Evolutionary conservation across 352 stramenopile species (phyloP).

Genomic region (Pythium insidiosum): DNA sequence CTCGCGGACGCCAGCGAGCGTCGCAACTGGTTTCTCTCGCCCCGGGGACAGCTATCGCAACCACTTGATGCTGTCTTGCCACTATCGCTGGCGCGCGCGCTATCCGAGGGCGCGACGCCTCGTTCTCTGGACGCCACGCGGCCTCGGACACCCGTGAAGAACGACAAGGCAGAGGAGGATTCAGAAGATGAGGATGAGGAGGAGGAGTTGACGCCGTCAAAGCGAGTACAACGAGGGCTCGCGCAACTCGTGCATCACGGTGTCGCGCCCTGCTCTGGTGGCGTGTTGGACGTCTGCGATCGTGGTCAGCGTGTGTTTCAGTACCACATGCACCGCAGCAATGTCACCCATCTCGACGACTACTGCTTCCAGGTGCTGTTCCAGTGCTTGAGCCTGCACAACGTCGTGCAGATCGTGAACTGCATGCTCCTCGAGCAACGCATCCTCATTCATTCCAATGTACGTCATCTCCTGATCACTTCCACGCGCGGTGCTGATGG

Average conservation of each 20-base stretch:
- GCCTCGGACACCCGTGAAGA: background rate
- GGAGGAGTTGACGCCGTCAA: too few relatives aligned
- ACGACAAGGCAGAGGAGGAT: background rate
- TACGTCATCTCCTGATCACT: constrained; percentile 13
- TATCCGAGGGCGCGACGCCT: constrained; percentile 1
- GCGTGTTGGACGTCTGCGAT: constrained; percentile 27
- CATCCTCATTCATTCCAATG: constrained; percentile 72
- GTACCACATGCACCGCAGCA: constrained; percentile 55
- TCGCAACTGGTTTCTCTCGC: constrained; percentile 52
- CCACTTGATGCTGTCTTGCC: too few relatives aligned
- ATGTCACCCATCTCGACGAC: constrained; percentile 56
- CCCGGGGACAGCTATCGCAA: too few relatives aligned
- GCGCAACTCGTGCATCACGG: constrained; percentile 24
- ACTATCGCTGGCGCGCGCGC: background rate
- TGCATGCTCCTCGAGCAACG: constrained; percentile 80
- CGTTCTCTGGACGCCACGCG: background rate
- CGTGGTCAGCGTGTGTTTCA: constrained; percentile 31
- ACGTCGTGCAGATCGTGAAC: constrained; percentile 76
- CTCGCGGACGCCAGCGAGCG: constrained; percentile 34
- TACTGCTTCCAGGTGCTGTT: constrained; percentile 78
- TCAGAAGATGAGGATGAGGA: background rate
- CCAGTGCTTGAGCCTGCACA: constrained; percentile 70
- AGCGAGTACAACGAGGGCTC: too few relatives aligned
- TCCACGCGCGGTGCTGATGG: background rate
- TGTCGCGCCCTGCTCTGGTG: constrained; percentile 20